A percentile compares a stretch with the other conserved stretches of the same genome.
These are phyloP conservation scores for Chaetomium sp. DNA, from an alignment of 2,329 filamentous ascomycete genomes.

Conservation along the genomic window DNA sequence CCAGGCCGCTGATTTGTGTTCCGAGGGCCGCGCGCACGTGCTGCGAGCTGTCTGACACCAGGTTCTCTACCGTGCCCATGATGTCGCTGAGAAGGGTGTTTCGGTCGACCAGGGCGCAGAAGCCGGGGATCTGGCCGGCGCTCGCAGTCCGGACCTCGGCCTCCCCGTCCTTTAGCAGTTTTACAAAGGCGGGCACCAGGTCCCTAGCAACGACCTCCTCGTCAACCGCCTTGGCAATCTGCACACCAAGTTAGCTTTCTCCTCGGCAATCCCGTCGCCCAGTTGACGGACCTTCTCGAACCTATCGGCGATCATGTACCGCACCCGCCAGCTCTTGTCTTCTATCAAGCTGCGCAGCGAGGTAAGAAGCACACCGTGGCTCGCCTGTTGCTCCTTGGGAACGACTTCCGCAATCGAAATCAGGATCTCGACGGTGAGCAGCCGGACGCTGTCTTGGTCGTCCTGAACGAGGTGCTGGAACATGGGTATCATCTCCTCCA, in stretches of 20 bases:
- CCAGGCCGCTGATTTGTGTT: conserved; percentile 94
- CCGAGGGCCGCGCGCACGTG: conserved; percentile 94
- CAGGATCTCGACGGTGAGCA: conserved; percentile 94
- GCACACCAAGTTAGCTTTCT: conserved; percentile 34
- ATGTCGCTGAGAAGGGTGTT: conserved; percentile 90
- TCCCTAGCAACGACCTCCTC: conserved; percentile 94
- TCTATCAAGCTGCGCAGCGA: conserved; percentile 92
- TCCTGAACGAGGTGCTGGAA: conserved; percentile 97
- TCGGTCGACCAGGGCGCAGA: conserved; percentile 86
- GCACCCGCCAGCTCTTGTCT: conserved; percentile 98
- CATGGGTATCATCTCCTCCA: conserved; percentile 98
- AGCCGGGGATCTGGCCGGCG: conserved; percentile 95
- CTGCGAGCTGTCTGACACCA: conserved; percentile 94
- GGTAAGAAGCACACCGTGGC: conserved; percentile 88
- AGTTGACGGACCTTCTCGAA: conserved; percentile 79
- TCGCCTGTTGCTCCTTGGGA: conserved; percentile 96
- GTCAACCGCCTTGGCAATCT: conserved; percentile 98
- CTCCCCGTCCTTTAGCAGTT: conserved; percentile 95
- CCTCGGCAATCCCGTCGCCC: background rate
- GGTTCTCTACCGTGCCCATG: conserved; percentile 93
- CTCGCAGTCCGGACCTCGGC: conserved; percentile 97
- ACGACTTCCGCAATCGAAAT: conserved; percentile 97
- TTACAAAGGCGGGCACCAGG: conserved; percentile 94
- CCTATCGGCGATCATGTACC: conserved; percentile 98
- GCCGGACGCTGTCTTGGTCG: conserved; percentile 94